phyloP scores from a whole-genome alignment of 352 stramenopile species.

The Globisporangium spinosum region DNA sequence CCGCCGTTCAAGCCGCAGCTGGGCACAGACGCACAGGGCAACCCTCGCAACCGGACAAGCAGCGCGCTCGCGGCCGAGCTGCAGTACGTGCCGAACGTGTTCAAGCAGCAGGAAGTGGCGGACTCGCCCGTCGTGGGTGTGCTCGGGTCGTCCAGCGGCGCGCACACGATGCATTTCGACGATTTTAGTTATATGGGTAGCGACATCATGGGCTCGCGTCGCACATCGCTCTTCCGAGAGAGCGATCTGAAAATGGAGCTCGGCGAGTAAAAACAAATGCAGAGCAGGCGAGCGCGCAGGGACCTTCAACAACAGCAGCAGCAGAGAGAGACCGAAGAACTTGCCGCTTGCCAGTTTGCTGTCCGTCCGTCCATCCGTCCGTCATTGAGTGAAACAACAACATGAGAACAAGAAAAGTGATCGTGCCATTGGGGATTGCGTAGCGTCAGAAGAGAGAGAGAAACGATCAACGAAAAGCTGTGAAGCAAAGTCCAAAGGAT shows the following conservation, averaged over 20 bases:
- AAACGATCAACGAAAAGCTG: not conserved
- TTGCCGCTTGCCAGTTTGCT: not conserved
- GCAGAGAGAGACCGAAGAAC: not conserved
- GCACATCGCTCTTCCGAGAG: conserved; percentile 77
- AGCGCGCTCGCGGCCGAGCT: conserved; percentile 52
- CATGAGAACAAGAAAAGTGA: not conserved
- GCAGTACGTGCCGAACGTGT: conserved; percentile 75
- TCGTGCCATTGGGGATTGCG: not conserved
- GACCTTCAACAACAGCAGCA: not conserved
- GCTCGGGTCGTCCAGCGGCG: conserved; percentile 48
- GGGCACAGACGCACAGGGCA: conserved; percentile 23
- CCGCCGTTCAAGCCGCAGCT: conserved; percentile 68
- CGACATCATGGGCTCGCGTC: conserved; percentile 80
- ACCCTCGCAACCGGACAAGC: conserved; percentile 40
- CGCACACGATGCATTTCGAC: conserved; percentile 81
- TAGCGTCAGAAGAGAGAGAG: not conserved
- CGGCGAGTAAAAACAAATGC: conserved; percentile 32
- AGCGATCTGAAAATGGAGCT: conserved; percentile 86
- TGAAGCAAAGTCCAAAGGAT: not conserved
- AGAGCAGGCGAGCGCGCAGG: not conserved
- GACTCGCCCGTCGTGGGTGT: conserved; percentile 70
- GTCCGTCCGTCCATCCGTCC: not conserved
- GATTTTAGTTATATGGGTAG: conserved; percentile 88
- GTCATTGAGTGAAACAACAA: not conserved
- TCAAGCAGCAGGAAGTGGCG: conserved; percentile 80